Conservation (phyloP, 1,284 basidiomycete species). For the Acaromyces ingoldii region DNA sequence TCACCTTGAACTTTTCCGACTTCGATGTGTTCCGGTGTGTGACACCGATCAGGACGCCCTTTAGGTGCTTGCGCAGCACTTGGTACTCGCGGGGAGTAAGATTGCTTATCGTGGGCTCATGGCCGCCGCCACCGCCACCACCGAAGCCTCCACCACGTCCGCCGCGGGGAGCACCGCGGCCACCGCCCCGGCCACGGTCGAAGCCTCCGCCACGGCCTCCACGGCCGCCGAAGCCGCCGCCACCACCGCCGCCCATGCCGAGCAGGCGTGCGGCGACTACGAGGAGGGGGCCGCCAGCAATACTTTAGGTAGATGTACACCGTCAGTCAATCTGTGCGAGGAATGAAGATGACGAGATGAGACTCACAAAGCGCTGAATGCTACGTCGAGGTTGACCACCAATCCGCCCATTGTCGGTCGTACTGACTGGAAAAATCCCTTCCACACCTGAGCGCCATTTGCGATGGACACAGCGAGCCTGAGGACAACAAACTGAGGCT, state of each 20-base stretch:
- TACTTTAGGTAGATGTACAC: too few relatives aligned
- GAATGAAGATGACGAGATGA: too few relatives aligned
- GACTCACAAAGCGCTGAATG: conserved; percentile 24
- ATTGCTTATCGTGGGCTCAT: not conserved
- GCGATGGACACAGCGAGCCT: conserved; percentile 16
- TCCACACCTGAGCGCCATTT: conserved; percentile 28
- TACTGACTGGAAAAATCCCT: conserved; percentile 32
- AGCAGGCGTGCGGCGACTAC: conserved; percentile 23
- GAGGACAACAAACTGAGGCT: too few relatives aligned
- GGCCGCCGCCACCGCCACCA: conserved; percentile 13
- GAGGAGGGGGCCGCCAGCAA: conserved; percentile 21
- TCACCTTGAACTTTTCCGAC: conserved; percentile 26
- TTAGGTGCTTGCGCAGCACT: conserved; percentile 27
- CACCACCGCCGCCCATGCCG: conserved; percentile 15
- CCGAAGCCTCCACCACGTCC: conserved; percentile 15
- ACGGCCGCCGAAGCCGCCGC: conserved; percentile 16
- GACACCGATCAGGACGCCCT: conserved; percentile 19
- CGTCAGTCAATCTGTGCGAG: too few relatives aligned
- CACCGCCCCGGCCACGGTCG: conserved; percentile 9
- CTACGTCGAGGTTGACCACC: conserved; percentile 38
- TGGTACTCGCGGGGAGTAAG: conserved; percentile 18
- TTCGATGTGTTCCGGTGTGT: conserved; percentile 29
- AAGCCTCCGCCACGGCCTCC: conserved; percentile 15
- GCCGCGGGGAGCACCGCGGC: conserved; percentile 14
- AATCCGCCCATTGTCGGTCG: conserved; percentile 27